Evolutionary conservation across 2,329 filamentous ascomycete species (phyloP).

Genomic region (Xylariales sp.): DNA sequence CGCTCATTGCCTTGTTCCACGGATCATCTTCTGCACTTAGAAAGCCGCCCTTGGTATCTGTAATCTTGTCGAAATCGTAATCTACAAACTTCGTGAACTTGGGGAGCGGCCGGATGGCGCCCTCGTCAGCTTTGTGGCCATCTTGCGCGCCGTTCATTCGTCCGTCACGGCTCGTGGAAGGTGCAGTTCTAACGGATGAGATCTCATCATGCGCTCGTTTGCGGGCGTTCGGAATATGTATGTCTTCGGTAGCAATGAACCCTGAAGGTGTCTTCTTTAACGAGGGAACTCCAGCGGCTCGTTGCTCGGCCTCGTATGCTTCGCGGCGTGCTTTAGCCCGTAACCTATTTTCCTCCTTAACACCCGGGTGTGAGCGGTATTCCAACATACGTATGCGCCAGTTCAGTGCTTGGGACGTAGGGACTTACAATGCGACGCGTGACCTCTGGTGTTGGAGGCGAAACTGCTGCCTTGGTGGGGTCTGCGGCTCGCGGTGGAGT

Average conservation of each 20-base stretch:
- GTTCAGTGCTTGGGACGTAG: neutral
- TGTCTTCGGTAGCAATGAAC: conserved; percentile 66
- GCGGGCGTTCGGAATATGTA: conserved; percentile 52
- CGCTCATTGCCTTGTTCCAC: conserved; percentile 71
- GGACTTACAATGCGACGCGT: conserved; percentile 49
- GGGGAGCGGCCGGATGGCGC: conserved; percentile 65
- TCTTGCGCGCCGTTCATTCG: conserved; percentile 40
- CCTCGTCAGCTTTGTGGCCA: conserved; percentile 20
- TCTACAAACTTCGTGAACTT: conserved; percentile 96
- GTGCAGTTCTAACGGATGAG: conserved; percentile 38
- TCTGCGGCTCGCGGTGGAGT: conserved; percentile 37
- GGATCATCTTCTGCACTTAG: conserved; percentile 89
- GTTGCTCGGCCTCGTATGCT: conserved; percentile 62
- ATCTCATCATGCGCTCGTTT: conserved; percentile 71
- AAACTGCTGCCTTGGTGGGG: conserved; percentile 25
- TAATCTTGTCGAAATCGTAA: conserved; percentile 98
- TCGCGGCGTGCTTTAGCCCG: conserved; percentile 83
- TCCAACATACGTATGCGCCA: too few species aligned
- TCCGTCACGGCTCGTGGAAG: conserved; percentile 66
- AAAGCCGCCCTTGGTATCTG: conserved; percentile 95
- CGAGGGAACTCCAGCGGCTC: conserved; percentile 37
- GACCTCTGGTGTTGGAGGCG: conserved; percentile 51
- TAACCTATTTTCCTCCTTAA: conserved; percentile 79
- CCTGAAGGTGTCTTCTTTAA: conserved; percentile 55
- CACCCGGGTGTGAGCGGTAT: conserved; percentile 11